These are phyloP conservation scores for Santalum album DNA, from an alignment of 164 flowering plant genomes.

Conservation along the genomic window DNA sequence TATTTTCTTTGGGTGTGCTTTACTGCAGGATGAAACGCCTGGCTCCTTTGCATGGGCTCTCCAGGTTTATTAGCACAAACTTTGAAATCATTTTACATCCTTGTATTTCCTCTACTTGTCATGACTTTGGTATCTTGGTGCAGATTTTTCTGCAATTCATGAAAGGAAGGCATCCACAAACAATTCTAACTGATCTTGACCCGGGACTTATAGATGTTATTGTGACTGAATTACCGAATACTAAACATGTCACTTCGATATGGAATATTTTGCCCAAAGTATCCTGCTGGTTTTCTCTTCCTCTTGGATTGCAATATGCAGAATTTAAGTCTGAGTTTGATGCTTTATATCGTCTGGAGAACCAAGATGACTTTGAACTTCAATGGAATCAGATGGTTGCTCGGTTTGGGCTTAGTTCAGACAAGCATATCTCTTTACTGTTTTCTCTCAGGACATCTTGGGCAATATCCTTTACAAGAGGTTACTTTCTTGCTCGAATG, in stretches of 20 bases:
- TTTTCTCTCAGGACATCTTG: conserved; percentile 41
- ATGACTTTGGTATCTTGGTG: conserved; percentile 5
- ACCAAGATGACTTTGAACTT: conserved; percentile 46
- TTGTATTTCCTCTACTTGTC: not conserved
- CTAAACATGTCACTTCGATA: conserved; percentile 42
- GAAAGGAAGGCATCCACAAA: conserved; percentile 52
- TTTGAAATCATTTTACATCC: conserved; percentile 1
- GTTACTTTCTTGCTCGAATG: conserved; percentile 42
- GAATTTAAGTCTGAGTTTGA: conserved; percentile 55
- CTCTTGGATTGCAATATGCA: conserved; percentile 40
- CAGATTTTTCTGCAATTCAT: conserved; percentile 52
- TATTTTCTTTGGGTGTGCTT: conserved; percentile 46
- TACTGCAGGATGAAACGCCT: conserved; percentile 50
- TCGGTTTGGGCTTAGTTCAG: conserved; percentile 47
- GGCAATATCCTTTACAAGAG: conserved; percentile 39
- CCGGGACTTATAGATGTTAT: conserved; percentile 45
- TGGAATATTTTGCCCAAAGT: conserved; percentile 45
- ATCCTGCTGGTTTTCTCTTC: conserved; percentile 50
- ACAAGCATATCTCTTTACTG: conserved; percentile 47
- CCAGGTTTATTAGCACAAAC: conserved; percentile 28
- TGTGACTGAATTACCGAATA: conserved; percentile 35
- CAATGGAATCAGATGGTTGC: conserved; percentile 55
- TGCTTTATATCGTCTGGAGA: conserved; percentile 32
- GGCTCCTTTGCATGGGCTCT: conserved; percentile 57
- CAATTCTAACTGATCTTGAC: conserved; percentile 59